These are phyloP conservation scores for Panaeolus cyanescens DNA, from an alignment of 768 basidiomycete genomes.

Conservation along the genomic window DNA sequence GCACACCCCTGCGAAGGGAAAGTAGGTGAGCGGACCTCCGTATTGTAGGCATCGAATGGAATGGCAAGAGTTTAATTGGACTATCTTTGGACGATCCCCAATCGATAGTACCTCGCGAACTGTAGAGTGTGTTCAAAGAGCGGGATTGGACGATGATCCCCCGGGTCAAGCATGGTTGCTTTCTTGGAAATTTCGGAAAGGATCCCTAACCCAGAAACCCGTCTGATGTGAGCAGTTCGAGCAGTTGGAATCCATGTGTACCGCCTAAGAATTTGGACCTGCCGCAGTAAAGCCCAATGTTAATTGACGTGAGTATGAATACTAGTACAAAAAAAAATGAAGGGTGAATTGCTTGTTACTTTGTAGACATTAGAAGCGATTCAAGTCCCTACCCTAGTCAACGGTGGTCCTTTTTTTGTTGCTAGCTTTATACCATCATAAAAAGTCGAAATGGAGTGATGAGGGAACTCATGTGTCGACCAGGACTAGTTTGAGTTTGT, in stretches of 20 bases:
- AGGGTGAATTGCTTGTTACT: background rate
- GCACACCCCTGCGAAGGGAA: background rate
- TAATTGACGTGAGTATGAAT: background rate
- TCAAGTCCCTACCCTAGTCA: background rate
- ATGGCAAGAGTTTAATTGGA: background rate
- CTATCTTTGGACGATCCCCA: background rate
- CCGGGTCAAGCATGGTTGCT: background rate
- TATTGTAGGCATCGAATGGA: background rate
- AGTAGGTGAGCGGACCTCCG: background rate
- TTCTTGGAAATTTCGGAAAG: background rate
- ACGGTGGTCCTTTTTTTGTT: too few relatives aligned
- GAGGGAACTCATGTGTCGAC: too few relatives aligned
- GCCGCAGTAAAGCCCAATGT: background rate
- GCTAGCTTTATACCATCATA: too few relatives aligned
- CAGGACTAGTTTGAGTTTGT: slow-evolving; percentile 1
- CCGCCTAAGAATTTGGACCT: background rate
- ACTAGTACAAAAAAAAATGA: background rate
- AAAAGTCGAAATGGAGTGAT: too few relatives aligned
- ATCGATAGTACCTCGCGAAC: background rate
- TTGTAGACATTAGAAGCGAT: background rate
- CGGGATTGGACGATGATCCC: background rate
- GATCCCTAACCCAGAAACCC: background rate
- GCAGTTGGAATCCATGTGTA: background rate
- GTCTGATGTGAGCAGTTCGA: background rate
- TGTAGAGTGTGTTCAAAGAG: background rate